These are phyloP conservation scores for Raphanus sativus DNA, from an alignment of 345 rosid genomes.

Conservation along the genomic window DNA sequence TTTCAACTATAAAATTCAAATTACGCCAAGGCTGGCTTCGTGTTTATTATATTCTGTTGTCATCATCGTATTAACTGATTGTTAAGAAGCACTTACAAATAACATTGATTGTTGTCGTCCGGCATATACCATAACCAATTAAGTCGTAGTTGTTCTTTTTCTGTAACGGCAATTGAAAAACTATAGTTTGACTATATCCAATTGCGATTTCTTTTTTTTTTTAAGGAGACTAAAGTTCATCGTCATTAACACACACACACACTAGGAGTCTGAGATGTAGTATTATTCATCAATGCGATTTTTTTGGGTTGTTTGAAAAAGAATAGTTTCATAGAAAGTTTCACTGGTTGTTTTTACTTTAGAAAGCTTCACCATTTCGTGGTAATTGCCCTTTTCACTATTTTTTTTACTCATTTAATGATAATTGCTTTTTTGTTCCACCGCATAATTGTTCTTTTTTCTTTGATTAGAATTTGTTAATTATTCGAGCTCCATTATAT, in stretches of 20 bases:
- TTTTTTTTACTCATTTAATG: neutral
- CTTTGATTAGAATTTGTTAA: neutral
- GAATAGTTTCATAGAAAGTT: neutral
- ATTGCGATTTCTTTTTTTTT: neutral
- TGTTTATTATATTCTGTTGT: neutral
- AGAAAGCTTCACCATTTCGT: too few relatives aligned
- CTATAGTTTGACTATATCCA: constrained; percentile 18
- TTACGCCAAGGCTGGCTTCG: neutral
- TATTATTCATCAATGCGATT: neutral
- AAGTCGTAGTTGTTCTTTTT: neutral
- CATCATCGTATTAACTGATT: neutral
- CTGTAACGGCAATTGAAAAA: constrained; percentile 4
- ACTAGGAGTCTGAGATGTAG: neutral
- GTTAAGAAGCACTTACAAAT: neutral
- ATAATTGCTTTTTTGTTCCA: neutral
- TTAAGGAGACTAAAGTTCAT: neutral
- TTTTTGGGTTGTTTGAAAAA: neutral
- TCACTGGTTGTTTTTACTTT: neutral
- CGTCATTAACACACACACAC: neutral
- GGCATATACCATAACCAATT: constrained; percentile 3
- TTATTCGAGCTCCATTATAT: neutral
- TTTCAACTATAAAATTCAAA: neutral
- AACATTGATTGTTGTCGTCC: neutral
- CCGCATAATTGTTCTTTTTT: neutral
- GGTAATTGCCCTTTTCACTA: too few relatives aligned